A percentile compares a stretch with the other conserved stretches of the same genome.
phyloP scores from a whole-genome alignment of 768 basidiomycete species.

The Russula vinacea region DNA sequence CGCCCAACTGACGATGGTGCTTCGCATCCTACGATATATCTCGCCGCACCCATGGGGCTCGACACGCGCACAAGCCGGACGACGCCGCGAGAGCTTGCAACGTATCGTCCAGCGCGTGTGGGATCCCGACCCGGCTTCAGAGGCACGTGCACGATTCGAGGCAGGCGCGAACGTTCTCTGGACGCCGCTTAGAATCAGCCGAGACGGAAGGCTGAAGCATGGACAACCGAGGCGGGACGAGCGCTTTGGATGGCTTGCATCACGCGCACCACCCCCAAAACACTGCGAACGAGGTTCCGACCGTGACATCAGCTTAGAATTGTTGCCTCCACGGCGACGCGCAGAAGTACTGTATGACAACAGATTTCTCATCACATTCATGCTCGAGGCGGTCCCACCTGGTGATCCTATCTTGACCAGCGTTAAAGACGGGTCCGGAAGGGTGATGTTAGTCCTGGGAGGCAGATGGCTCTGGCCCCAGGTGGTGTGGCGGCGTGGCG shows the following conservation, averaged over 20 bases:
- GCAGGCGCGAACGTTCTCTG: conserved; percentile 26
- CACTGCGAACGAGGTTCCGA: conserved; percentile 35
- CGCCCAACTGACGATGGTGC: conserved; percentile 34
- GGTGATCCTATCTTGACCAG: conserved; percentile 37
- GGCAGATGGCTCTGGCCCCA: conserved; percentile 50
- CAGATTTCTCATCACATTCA: conserved; percentile 56
- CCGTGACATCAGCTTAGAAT: conserved; percentile 41
- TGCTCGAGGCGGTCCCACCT: conserved; percentile 44
- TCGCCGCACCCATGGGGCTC: conserved; percentile 80
- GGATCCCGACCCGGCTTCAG: conserved; percentile 35
- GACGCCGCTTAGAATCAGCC: conserved; percentile 22
- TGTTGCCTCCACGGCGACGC: conserved; percentile 27
- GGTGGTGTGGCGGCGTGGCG: conserved; percentile 36
- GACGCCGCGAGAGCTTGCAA: conserved; percentile 46
- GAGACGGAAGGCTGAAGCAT: conserved; percentile 11
- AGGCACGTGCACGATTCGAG: conserved; percentile 31
- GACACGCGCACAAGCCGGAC: conserved; percentile 54
- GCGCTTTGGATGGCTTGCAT: conserved; percentile 57
- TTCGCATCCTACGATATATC: conserved; percentile 57
- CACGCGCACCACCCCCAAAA: conserved; percentile 49
- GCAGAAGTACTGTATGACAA: conserved; percentile 57
- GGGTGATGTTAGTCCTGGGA: conserved; percentile 40
- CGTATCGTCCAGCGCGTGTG: conserved; percentile 52
- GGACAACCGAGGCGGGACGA: conserved; percentile 30
- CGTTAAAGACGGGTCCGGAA: conserved; percentile 25